Percentiles rank a stretch among this genome's conserved stretches.
Conservation (phyloP, 371 early-diverging fungal genomes). For the Mortierella sp. region DNA sequence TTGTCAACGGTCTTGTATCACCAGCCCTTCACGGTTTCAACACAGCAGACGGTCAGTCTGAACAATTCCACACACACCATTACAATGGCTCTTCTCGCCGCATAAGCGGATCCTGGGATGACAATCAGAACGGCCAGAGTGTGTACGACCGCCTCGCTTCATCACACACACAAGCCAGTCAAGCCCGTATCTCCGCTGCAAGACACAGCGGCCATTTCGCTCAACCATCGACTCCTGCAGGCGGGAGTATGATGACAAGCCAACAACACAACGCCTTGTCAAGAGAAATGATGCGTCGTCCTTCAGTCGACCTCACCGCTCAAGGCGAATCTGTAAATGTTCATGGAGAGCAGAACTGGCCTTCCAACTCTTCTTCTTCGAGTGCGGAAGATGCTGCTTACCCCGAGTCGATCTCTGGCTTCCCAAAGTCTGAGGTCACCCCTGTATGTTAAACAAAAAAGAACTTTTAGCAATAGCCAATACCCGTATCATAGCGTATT, state of each 20-base stretch:
- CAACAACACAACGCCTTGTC: background rate
- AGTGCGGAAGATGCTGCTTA: conserved; percentile 9
- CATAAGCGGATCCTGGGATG: conserved; percentile 51
- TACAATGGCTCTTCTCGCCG: conserved; percentile 39
- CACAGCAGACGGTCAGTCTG: conserved; percentile 1
- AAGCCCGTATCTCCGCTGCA: conserved; percentile 43
- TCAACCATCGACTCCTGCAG: conserved; percentile 32
- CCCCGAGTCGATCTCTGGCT: background rate
- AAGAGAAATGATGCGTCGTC: conserved; percentile 15
- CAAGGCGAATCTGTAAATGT: background rate
- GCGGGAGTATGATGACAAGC: conserved; percentile 56
- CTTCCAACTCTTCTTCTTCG: conserved; percentile 34
- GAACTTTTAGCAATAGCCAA: too few species aligned
- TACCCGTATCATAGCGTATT: too few species aligned
- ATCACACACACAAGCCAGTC: conserved; percentile 49
- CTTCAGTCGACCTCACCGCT: conserved; percentile 28
- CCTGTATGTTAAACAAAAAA: conserved; percentile 32
- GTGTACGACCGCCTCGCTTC: conserved; percentile 54
- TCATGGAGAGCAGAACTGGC: conserved; percentile 19
- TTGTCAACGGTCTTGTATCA: conserved; percentile 27
- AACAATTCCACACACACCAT: conserved; percentile 30
- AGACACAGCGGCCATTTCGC: background rate
- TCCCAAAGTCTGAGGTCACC: conserved; percentile 38
- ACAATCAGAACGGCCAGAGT: conserved; percentile 45
- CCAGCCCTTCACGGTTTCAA: conserved; percentile 12